These are phyloP conservation scores for Meyerozyma guilliermondii DNA, from an alignment of 1,139 yeast genomes.

Conservation along the genomic window DNA sequence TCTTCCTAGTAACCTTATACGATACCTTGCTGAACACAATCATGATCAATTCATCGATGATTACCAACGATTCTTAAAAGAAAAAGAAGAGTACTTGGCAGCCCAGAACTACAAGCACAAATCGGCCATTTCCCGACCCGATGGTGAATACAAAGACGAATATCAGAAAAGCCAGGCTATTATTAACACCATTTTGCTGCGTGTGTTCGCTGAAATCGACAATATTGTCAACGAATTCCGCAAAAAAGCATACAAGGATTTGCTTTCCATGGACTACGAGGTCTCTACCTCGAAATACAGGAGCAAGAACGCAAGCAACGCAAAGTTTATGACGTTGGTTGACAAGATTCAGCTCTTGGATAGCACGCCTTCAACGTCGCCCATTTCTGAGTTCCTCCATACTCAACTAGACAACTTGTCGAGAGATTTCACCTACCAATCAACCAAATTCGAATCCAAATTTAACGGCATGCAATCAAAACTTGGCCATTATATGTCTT, in stretches of 20 bases:
- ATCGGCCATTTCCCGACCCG: not conserved
- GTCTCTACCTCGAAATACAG: constrained; percentile 9
- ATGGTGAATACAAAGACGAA: not conserved
- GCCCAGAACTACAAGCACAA: not conserved
- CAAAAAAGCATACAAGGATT: constrained; percentile 54
- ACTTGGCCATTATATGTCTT: constrained; percentile 30
- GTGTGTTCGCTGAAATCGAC: constrained; percentile 67
- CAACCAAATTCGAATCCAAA: constrained; percentile 24
- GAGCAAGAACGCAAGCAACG: constrained; percentile 13
- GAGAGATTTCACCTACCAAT: constrained; percentile 33
- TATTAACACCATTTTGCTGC: constrained; percentile 26
- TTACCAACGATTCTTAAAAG: constrained; percentile 51
- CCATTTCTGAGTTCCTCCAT: constrained; percentile 54
- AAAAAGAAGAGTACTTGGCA: constrained; percentile 17
- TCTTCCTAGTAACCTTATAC: constrained; percentile 57
- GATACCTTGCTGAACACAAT: constrained; percentile 53
- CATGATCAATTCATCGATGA: constrained; percentile 69
- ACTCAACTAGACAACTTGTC: constrained; percentile 32
- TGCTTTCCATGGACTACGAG: constrained; percentile 41
- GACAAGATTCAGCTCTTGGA: constrained; percentile 46
- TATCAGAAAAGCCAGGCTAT: constrained; percentile 6
- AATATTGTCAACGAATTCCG: constrained; percentile 61
- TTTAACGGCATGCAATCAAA: constrained; percentile 41
- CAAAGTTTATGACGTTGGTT: constrained; percentile 50
- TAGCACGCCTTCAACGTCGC: constrained; percentile 46